Conservation (phyloP, 2,329 filamentous ascomycete genomes). For the Penicillium sp. region DNA sequence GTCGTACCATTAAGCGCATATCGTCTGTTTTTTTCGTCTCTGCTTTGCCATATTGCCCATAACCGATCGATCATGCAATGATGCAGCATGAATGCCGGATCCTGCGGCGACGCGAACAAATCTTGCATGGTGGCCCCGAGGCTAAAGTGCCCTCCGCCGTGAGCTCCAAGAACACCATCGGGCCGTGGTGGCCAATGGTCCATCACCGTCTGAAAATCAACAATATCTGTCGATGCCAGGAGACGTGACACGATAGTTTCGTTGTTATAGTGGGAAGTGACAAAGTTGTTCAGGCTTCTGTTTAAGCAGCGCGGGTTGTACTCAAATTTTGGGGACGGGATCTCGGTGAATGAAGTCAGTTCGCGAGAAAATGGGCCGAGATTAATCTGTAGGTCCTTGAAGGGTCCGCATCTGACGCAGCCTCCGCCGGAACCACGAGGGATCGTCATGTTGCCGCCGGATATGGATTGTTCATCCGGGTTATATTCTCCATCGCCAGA, state of each 20-base stretch:
- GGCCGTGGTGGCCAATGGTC: conserved; percentile 38
- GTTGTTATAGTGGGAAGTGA: conserved; percentile 36
- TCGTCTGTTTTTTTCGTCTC: conserved; percentile 18
- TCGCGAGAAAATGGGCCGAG: conserved; percentile 33
- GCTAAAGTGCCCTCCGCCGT: conserved; percentile 53
- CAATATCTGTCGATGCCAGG: conserved; percentile 30
- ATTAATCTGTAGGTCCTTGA: conserved; percentile 41
- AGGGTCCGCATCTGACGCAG: conserved; percentile 42
- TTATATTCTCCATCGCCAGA: conserved; percentile 50
- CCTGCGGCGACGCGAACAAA: conserved; percentile 50
- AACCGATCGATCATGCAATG: conserved; percentile 52
- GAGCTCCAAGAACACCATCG: conserved; percentile 42
- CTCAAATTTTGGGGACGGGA: conserved; percentile 27
- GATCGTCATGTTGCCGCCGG: conserved; percentile 44
- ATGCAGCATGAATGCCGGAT: conserved; percentile 53
- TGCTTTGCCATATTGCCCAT: conserved; percentile 53
- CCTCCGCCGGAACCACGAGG: conserved; percentile 44
- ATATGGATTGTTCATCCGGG: conserved; percentile 24
- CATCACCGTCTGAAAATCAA: conserved; percentile 42
- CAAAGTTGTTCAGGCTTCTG: conserved; percentile 31
- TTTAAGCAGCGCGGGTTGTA: conserved; percentile 37
- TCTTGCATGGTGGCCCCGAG: conserved; percentile 51
- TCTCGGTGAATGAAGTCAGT: conserved; percentile 16
- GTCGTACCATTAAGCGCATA: conserved; percentile 28
- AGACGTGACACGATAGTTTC: conserved; percentile 22